Evolutionary conservation across 768 basidiomycete genomes (phyloP).

Genomic region (Tephrocybe sp.): DNA sequence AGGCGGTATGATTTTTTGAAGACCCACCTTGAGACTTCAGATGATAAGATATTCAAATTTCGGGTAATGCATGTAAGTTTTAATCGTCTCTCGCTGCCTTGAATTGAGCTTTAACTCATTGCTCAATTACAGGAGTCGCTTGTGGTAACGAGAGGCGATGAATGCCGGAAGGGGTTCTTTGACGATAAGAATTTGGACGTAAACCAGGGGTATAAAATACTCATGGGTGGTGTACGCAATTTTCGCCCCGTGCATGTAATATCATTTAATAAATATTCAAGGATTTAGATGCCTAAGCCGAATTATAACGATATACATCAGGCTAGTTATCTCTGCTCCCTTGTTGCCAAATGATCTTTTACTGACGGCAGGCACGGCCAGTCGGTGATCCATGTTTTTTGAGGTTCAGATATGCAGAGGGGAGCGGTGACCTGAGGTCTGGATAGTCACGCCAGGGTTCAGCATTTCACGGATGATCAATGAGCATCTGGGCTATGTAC

Average conservation of each 20-base stretch:
- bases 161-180: conserved; percentile 30
- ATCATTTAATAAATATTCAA: neutral
- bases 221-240: conserved; percentile 22
- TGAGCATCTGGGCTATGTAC: too few relatives aligned
- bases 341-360: neutral
- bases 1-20: too few relatives aligned
- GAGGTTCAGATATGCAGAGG: neutral
- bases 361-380: neutral
- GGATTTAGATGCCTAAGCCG: conserved; percentile 18
- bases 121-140: too few relatives aligned
- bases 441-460: too few relatives aligned
- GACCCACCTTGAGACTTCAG: too few relatives aligned
- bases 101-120: too few relatives aligned
- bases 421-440: too few relatives aligned
- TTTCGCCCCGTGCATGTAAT: neutral
- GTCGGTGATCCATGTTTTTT: neutral
- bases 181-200: conserved; percentile 26
- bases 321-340: conserved; percentile 7
- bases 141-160: conserved; percentile 22
- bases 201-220: conserved; percentile 32
- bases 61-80: too few relatives aligned
- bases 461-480: too few relatives aligned
- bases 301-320: conserved; percentile 32
- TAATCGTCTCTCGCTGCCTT: too few relatives aligned
- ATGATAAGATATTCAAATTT: too few relatives aligned